Conservation (phyloP, 2,329 filamentous ascomycete genomes). For the Dactylella cylindrospora region DNA sequence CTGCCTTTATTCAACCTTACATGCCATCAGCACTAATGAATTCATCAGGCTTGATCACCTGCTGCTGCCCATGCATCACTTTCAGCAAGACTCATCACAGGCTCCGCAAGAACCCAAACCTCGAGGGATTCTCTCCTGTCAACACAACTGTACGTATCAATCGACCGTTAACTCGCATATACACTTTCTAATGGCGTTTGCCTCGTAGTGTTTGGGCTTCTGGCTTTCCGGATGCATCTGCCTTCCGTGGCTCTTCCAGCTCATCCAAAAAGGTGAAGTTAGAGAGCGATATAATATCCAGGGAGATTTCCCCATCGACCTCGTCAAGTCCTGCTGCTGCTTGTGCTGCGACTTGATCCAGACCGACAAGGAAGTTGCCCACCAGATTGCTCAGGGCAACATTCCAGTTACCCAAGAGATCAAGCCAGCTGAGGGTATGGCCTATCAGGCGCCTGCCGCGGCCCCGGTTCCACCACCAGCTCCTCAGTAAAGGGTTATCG, state of each 20-base stretch:
- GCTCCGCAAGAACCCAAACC: conserved; percentile 49
- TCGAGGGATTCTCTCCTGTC: conserved; percentile 50
- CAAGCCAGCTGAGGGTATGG: conserved; percentile 36
- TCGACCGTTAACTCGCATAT: not conserved
- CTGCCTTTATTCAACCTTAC: not conserved
- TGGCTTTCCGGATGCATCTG: conserved; percentile 43
- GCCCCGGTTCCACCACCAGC: too few species aligned
- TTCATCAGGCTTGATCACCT: conserved; percentile 49
- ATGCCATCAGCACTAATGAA: not conserved
- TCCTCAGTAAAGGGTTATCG: conserved; percentile 15
- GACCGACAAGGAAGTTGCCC: conserved; percentile 54
- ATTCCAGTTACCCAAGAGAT: conserved; percentile 32
- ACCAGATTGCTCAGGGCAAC: conserved; percentile 34
- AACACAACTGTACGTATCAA: conserved; percentile 49
- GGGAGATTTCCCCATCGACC: conserved; percentile 58
- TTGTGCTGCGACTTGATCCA: conserved; percentile 62
- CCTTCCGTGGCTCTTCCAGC: conserved; percentile 52
- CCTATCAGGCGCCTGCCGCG: conserved; percentile 17
- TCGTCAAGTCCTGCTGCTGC: conserved; percentile 59
- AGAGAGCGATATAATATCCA: conserved; percentile 60
- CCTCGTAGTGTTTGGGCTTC: conserved; percentile 35
- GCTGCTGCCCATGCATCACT: conserved; percentile 51
- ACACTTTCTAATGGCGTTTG: not conserved
- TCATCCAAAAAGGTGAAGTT: conserved; percentile 60
- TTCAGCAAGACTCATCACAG: conserved; percentile 53